These are phyloP conservation scores for Fomitiporia mediterranea DNA, from an alignment of 1,284 basidiomycete genomes.

Conservation along the genomic window DNA sequence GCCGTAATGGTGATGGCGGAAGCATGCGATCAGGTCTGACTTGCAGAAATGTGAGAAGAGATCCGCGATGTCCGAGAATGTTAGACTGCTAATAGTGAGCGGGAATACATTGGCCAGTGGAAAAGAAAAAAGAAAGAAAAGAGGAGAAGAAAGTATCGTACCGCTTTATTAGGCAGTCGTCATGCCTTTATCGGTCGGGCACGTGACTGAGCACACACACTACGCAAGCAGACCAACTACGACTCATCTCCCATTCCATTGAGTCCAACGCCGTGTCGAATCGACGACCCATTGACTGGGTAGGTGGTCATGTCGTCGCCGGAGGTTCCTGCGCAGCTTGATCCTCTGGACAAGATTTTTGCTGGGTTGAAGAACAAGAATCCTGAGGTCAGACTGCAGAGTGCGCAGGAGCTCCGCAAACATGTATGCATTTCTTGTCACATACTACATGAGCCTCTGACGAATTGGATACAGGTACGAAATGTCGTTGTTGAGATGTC, in stretches of 20 bases:
- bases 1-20: no score
- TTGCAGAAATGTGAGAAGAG: no score
- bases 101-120: no score
- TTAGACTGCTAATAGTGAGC: no score
- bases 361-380: conserved; percentile 57
- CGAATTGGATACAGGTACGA: conserved; percentile 47
- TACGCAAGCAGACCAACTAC: no score
- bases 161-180: no score
- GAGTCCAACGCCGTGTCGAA: background rate
- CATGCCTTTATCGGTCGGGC: no score
- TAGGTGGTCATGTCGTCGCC: conserved; percentile 50
- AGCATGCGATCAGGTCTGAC: no score
- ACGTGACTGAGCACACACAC: no score
- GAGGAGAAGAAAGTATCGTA: no score
- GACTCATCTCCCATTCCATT: background rate
- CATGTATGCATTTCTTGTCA: conserved; percentile 47
- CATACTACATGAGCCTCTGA: conserved; percentile 8
- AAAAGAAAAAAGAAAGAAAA: no score
- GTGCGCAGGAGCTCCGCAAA: conserved; percentile 62
- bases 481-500: conserved; percentile 71
- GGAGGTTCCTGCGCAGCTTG: conserved; percentile 48
- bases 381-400: conserved; percentile 55
- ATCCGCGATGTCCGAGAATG: no score
- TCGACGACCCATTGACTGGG: background rate
- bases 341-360: conserved; percentile 62